Evolutionary conservation across 305 asterid species (phyloP).

Genomic region (Fraxinus platypoda): DNA sequence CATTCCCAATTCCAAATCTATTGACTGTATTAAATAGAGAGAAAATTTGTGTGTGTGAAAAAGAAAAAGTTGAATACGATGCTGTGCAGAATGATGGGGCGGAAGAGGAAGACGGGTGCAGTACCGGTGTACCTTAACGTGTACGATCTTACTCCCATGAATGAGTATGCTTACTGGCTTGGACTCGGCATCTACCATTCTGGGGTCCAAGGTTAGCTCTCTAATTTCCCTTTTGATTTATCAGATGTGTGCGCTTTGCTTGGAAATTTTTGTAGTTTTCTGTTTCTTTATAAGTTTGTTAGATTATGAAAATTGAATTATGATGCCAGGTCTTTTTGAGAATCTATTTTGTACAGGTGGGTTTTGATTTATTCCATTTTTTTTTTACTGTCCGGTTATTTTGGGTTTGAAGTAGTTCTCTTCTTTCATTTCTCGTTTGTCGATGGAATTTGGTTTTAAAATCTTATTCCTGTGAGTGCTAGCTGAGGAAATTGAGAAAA

Average conservation of each 20-base stretch:
- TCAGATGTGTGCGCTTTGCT: neutral
- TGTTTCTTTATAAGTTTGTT: neutral
- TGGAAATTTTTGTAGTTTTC: neutral
- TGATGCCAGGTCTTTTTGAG: neutral
- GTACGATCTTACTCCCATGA: slow-evolving; percentile 68
- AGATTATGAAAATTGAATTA: neutral
- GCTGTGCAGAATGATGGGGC: slow-evolving; percentile 47
- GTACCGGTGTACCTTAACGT: slow-evolving; percentile 70
- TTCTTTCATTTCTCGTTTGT: neutral
- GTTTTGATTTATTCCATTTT: neutral
- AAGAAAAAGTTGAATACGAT: slow-evolving; percentile 15
- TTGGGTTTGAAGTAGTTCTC: neutral
- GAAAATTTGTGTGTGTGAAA: neutral
- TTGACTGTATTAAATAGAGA: neutral
- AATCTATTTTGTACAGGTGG: neutral
- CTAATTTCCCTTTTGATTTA: neutral
- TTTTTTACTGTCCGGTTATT: neutral
- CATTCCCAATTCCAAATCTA: neutral
- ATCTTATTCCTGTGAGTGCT: neutral
- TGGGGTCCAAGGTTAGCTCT: slow-evolving; percentile 61
- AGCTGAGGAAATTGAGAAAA: neutral
- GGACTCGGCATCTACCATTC: slow-evolving; percentile 80
- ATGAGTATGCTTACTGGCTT: slow-evolving; percentile 78
- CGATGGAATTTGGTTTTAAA: neutral
- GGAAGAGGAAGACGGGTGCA: slow-evolving; percentile 53